These are phyloP conservation scores for Saccharomyces pastorianus DNA, from an alignment of 1,139 yeast genomes.

Conservation along the genomic window DNA sequence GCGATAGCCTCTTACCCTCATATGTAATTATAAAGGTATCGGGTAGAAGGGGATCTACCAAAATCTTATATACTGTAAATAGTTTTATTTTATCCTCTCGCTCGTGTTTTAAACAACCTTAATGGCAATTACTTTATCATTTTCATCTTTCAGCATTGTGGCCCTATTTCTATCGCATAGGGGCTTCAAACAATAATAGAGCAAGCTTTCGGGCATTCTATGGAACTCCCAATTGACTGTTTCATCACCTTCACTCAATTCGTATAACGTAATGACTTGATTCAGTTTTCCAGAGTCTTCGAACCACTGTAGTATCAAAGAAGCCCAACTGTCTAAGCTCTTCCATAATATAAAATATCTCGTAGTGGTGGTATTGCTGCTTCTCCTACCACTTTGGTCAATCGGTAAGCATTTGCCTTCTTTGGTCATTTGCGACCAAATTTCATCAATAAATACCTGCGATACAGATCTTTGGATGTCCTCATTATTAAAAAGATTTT, in stretches of 20 bases:
- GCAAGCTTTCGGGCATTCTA: slow-evolving; percentile 51
- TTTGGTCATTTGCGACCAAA: slow-evolving; percentile 51
- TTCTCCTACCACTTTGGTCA: slow-evolving; percentile 7
- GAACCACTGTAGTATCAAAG: slow-evolving; percentile 50
- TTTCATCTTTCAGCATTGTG: slow-evolving; percentile 52
- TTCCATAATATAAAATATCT: slow-evolving; percentile 57
- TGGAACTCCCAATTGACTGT: slow-evolving; percentile 50
- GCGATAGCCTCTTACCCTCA: slow-evolving; percentile 1
- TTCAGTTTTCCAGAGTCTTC: slow-evolving; percentile 74
- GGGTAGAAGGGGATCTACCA: slow-evolving; percentile 1
- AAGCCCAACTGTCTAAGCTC: slow-evolving; percentile 70
- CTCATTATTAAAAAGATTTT: slow-evolving; percentile 25
- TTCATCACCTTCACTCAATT: slow-evolving; percentile 58
- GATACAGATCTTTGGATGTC: slow-evolving; percentile 38
- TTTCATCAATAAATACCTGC: slow-evolving; percentile 45
- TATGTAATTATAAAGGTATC: slow-evolving; percentile 5
- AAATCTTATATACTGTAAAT: not conserved
- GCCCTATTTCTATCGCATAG: slow-evolving; percentile 64
- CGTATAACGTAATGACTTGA: slow-evolving; percentile 73
- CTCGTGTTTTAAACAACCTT: slow-evolving; percentile 37
- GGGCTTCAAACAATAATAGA: slow-evolving; percentile 48
- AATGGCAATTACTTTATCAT: slow-evolving; percentile 56
- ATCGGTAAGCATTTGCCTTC: slow-evolving; percentile 33
- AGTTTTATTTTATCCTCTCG: not conserved
- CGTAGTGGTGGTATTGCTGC: slow-evolving; percentile 29